phyloP scores from a whole-genome alignment of 495 filamentous ascomycete genomes.

The Penicillium odoratum region DNA sequence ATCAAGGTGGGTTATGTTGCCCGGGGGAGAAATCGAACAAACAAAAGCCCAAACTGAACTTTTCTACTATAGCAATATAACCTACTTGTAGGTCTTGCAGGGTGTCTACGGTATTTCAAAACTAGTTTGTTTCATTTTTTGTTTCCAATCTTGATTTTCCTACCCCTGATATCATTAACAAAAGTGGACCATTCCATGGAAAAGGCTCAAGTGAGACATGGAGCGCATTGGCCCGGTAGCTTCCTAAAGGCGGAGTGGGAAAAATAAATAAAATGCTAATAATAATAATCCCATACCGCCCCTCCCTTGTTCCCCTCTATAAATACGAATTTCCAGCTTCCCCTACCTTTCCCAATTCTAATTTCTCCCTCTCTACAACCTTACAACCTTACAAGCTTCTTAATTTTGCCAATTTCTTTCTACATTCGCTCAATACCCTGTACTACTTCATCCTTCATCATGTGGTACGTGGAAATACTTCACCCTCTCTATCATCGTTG shows the following conservation, averaged over 20 bases:
- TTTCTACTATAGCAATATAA: no score
- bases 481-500: background rate
- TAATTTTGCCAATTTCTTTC: background rate
- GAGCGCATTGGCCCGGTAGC: conserved; percentile 18
- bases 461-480: conserved; percentile 36
- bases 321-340: conserved; percentile 26
- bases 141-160: background rate
- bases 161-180: background rate
- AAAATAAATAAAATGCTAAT: conserved; percentile 10
- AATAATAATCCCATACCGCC: conserved; percentile 19
- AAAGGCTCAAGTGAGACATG: conserved; percentile 6
- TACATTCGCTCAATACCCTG: conserved; percentile 4
- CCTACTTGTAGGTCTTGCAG: no score
- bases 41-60: background rate
- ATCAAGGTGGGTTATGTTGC: background rate
- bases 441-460: conserved; percentile 21
- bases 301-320: conserved; percentile 27
- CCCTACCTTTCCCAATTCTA: conserved; percentile 12
- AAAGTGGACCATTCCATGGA: conserved; percentile 4
- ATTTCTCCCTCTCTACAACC: conserved; percentile 5
- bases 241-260: conserved; percentile 7
- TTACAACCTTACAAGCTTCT: conserved; percentile 1
- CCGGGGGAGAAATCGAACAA: background rate
- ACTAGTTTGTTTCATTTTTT: no score
- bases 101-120: no score